Percentiles rank a stretch among this genome's conserved stretches.
These are phyloP conservation scores for Ganoderma resinaceum DNA, from an alignment of 1,284 basidiomycete genomes.

Conservation along the genomic window DNA sequence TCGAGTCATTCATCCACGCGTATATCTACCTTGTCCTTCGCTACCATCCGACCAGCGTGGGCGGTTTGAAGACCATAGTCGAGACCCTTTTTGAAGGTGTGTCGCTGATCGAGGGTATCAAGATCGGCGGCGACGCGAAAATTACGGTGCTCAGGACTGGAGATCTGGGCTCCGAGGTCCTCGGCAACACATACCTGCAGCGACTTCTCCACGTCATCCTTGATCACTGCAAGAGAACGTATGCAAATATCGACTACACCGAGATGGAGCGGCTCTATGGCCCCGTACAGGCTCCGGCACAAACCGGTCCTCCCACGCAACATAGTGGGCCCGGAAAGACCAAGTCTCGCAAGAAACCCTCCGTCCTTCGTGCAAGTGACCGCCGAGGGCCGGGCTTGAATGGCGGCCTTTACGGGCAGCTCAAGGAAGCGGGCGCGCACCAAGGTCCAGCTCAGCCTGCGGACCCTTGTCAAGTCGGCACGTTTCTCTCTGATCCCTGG, in stretches of 20 bases:
- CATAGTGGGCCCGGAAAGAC: neutral
- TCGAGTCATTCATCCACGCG: slow-evolving; percentile 23
- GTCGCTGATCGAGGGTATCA: neutral
- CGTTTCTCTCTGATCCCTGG: neutral
- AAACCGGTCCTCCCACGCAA: neutral
- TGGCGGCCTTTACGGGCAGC: neutral
- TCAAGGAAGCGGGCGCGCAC: neutral
- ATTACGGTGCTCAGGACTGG: neutral
- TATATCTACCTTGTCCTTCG: slow-evolving; percentile 5
- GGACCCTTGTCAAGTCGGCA: neutral
- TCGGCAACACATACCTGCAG: neutral
- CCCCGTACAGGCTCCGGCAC: neutral
- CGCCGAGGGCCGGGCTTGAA: neutral
- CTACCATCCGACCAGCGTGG: neutral
- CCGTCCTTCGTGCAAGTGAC: neutral
- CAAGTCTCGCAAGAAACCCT: neutral
- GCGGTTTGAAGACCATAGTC: neutral
- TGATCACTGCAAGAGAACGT: neutral
- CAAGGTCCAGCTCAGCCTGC: neutral
- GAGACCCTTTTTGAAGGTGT: neutral
- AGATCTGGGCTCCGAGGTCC: neutral
- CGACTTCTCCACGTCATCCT: neutral
- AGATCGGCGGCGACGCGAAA: neutral
- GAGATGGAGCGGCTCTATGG: neutral
- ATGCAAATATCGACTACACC: neutral